phyloP scores from a whole-genome alignment of 2,329 filamentous ascomycete species.

The Diaporthe citri region DNA sequence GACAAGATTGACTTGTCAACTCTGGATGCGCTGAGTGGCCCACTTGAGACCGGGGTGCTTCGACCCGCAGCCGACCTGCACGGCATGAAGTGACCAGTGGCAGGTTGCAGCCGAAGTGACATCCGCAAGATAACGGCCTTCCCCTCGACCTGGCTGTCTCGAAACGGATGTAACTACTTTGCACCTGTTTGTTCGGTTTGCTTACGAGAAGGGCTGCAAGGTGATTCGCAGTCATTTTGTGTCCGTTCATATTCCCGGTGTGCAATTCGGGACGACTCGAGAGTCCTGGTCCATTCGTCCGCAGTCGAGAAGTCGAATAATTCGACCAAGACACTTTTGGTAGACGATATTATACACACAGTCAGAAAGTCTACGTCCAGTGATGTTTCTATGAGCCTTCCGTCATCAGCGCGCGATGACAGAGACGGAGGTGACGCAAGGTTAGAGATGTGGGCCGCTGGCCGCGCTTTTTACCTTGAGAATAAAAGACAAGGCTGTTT shows the following conservation, averaged over 20 bases:
- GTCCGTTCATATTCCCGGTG: background rate
- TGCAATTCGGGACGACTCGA: background rate
- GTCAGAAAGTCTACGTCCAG: background rate
- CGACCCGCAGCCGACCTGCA: no score
- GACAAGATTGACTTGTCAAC: slow-evolving; percentile 2
- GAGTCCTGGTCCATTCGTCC: background rate
- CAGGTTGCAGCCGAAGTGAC: slow-evolving; percentile 8
- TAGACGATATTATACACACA: background rate
- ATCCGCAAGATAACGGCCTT: background rate
- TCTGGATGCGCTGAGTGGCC: background rate
- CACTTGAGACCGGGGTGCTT: background rate
- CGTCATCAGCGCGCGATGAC: background rate
- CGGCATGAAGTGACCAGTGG: background rate
- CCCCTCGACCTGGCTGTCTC: background rate
- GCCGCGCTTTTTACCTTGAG: background rate
- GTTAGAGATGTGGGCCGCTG: background rate
- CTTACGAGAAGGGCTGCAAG: background rate
- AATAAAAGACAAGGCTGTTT: background rate
- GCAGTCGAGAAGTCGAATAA: background rate
- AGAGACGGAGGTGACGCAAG: background rate
- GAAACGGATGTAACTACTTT: background rate
- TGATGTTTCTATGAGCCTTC: background rate
- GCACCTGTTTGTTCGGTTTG: background rate
- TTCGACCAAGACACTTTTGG: background rate
- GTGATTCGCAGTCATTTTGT: background rate